Base-by-base conservation (phyloP, 257 asterid species). In the Nicotiana attenuata region DNA sequence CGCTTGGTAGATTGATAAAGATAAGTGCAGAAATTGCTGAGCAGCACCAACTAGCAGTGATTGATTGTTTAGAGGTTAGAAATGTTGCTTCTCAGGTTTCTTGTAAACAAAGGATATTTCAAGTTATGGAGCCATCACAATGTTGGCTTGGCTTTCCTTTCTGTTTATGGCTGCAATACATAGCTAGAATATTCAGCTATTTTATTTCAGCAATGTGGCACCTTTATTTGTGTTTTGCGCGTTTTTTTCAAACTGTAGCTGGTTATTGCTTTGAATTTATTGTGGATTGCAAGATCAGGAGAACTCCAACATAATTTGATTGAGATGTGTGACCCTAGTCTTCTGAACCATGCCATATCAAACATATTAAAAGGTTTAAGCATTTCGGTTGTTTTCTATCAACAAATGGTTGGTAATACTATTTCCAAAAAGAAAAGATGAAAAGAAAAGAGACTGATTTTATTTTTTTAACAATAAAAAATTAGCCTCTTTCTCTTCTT, bases 31-130 rank as follows among this genome's bases (percentile, higher is more conserved):
- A 94, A 83, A 91, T 96, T 77, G 98, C 99, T 53, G 99, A 96
- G 76, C 98, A 91, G 82, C 99, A 96, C 87, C 99, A 96, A 85
- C 89, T 96, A 86, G 96, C 99, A 67, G 99, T 96, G 76, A 96
- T 96, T 71, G 98, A 96, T 84, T 96, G 99, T 87, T 89, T 96
- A 84, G 99, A 96, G 99, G 99, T 96, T 17, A 50, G 63, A 50
- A 50, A 24, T 28, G 16, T 50, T 75, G 15, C 16, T 75, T 50
- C 63, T 75, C 24, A 55, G 45, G 80, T 50, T 33, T 10, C 5
- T 26, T 50, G 16, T 50, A 75, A 47, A 8, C 63, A 75, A 75
- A 75, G 45, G 45, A 75, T 50, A 45, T 71, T 71, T 71, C 22
- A 41, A 71, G 45, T 45, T 71, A 14, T 71, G 59, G 78, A 75